phyloP scores from a whole-genome alignment of 2,329 filamentous ascomycete species.

The Ceratocystis colombiana region DNA sequence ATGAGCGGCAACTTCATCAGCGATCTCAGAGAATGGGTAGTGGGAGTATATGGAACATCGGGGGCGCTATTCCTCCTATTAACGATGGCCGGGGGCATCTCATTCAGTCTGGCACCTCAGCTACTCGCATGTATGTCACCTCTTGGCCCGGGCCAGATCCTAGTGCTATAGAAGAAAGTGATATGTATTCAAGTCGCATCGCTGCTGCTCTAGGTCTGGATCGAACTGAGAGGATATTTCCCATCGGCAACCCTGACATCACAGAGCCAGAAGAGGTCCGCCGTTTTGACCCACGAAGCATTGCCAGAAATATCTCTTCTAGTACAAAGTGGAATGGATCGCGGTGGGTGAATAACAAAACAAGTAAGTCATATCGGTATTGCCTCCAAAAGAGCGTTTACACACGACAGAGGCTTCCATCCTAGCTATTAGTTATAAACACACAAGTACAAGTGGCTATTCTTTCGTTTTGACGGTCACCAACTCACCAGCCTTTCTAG shows the following conservation, averaged over 20 bases:
- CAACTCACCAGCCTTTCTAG: not conserved
- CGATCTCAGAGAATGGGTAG: conserved; percentile 3
- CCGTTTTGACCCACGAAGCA: conserved; percentile 28
- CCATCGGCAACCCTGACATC: conserved; percentile 30
- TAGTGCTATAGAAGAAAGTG: conserved; percentile 48
- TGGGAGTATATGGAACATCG: conserved; percentile 24
- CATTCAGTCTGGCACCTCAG: conserved; percentile 61
- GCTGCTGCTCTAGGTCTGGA: conserved; percentile 76
- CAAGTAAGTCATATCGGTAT: conserved; percentile 19
- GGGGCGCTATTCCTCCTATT: conserved; percentile 34
- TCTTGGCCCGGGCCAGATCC: conserved; percentile 38
- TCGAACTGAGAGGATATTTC: conserved; percentile 53
- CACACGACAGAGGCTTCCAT: too few species aligned
- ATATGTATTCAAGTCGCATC: conserved; percentile 62
- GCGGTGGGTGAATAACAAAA: conserved; percentile 32
- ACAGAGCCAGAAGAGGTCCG: conserved; percentile 30
- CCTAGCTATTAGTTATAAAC: conserved; percentile 14
- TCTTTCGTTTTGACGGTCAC: not conserved
- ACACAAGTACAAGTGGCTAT: conserved; percentile 5
- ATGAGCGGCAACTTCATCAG: conserved; percentile 6
- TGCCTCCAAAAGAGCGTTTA: too few species aligned
- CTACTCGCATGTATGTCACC: conserved; percentile 49
- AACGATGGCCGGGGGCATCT: conserved; percentile 54
- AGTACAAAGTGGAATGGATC: conserved; percentile 35
- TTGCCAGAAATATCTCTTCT: conserved; percentile 24